Base-by-base conservation (phyloP, 306 rosid species). In the Cicer pinnatifidum region DNA sequence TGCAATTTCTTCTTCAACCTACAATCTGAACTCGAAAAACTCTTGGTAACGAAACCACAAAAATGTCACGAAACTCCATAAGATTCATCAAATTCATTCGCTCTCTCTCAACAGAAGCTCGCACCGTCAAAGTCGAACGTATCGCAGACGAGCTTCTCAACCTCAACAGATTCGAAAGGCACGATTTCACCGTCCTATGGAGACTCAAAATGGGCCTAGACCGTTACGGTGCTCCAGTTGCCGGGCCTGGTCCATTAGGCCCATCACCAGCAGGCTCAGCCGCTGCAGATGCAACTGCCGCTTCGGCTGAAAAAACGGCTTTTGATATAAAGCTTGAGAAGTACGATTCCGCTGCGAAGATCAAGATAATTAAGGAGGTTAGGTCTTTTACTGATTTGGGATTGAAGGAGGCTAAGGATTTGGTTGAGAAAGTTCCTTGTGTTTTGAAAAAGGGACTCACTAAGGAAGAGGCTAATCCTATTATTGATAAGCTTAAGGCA, bases 321-420 rank as follows among this genome's bases (percentile, higher is more conserved):
- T 85, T 85, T 4, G 88, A 85, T 47, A 46, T 85, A 44, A 85
- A 82, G 80, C 37, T 85, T 64, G 88, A 85, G 84, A 81, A 81
- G 69, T 85, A 78, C 13, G 88, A 85, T 4, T 80, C 85, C 3
- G 84, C 84, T 0, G 70, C 82, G 8, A 85, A 85, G 84, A 85
- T 85, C 37, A 85, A 84, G 83, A 75, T 84, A 41, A 84, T 84
- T 15, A 84, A 84, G 52, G 88, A 84, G 63, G 88, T 84, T n/a
- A 81, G 88, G 50, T 11, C 74, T 8, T 84, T 84, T 39, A 84
- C 88, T 7, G 85, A 82, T 76, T 82, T 85, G 9, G 88, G 88
- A 19, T 71, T 85, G 71, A 85, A 85, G 75, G 88, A 85, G 46
- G 88, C 88, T 1, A 85, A 85, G 75, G 88, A 85, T 1, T 82